A percentile compares a stretch with the other conserved stretches of the same genome.
Evolutionary conservation across 305 asterid genomes (phyloP).

Genomic region (Fraxinus sp.): DNA sequence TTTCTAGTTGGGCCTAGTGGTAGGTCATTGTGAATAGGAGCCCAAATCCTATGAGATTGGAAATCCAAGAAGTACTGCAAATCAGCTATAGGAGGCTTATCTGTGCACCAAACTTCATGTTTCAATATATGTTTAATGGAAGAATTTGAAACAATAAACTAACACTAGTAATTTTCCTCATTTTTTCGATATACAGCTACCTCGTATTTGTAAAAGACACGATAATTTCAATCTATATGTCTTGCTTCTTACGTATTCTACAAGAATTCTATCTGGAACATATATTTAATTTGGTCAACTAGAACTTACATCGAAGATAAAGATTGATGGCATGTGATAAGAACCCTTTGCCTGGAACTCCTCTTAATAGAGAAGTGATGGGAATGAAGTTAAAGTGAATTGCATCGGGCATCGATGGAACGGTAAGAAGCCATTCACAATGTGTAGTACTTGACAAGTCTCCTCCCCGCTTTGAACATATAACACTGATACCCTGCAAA

Average conservation of each 20-base stretch:
- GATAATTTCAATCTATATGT: background rate
- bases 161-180: background rate
- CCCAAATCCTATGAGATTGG: conserved; percentile 81
- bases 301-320: conserved; percentile 70
- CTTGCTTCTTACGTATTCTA: background rate
- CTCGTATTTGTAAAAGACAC: background rate
- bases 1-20: conserved; percentile 67
- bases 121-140: background rate
- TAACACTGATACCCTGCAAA: conserved; percentile 69
- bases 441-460: conserved; percentile 51
- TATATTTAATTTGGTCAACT: background rate
- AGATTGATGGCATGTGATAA: conserved; percentile 89
- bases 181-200: background rate
- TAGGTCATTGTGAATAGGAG: conserved; percentile 81
- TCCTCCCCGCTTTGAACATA: conserved; percentile 83
- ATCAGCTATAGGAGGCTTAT: conserved; percentile 81
- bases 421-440: conserved; percentile 80
- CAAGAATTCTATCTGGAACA: background rate
- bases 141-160: background rate
- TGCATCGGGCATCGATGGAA: conserved; percentile 69
- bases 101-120: conserved; percentile 34
- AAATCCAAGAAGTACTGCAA: conserved; percentile 80
- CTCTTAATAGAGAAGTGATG: conserved; percentile 73
- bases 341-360: conserved; percentile 83
- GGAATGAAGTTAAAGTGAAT: conserved; percentile 76